These are phyloP conservation scores for Solanum megistacrolobum DNA, from an alignment of 257 asterid species.

Conservation along the genomic window DNA sequence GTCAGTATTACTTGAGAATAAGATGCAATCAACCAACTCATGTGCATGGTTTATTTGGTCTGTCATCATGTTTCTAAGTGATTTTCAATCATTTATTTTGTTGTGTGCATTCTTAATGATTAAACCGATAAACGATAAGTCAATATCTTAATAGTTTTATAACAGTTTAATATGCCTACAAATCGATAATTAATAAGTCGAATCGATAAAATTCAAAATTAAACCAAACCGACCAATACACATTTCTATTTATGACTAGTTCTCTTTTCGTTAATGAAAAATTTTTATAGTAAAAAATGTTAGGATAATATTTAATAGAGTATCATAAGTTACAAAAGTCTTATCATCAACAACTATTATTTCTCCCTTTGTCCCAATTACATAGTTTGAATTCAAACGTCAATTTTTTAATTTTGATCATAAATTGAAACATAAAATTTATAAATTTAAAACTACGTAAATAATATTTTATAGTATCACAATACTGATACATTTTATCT, in stretches of 20 bases:
- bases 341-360: not conserved
- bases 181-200: too few relatives aligned
- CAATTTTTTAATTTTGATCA: not conserved
- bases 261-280: not conserved
- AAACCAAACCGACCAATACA: not conserved
- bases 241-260: too few relatives aligned
- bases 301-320: not conserved
- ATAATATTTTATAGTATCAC: too few relatives aligned
- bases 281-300: not conserved
- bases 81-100: too few relatives aligned
- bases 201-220: too few relatives aligned
- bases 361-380: not conserved
- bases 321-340: not conserved
- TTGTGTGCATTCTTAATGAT: too few relatives aligned
- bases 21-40: not conserved
- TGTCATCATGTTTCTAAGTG: too few relatives aligned
- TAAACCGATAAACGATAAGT: accelerated
- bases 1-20: not conserved
- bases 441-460: not conserved
- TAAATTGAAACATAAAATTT: not conserved
- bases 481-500: not conserved
- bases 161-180: too few relatives aligned
- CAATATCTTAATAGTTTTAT: too few relatives aligned
- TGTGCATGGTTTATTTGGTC: not conserved
- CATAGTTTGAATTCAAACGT: not conserved